These are phyloP conservation scores for Capsicum rhomboideum DNA, from an alignment of 257 asterid genomes.

Conservation along the genomic window DNA sequence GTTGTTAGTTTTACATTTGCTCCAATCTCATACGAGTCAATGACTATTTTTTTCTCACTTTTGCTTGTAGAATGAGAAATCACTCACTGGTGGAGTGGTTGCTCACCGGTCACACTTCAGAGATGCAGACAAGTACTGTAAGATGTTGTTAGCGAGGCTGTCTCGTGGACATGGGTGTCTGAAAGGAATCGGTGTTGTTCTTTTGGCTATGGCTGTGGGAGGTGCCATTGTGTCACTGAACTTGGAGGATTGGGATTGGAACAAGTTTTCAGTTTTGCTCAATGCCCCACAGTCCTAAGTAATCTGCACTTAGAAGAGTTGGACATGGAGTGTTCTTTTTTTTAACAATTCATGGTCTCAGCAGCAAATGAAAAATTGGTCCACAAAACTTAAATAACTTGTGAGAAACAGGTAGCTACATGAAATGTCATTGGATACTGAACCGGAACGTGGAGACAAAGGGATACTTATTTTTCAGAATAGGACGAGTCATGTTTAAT, in stretches of 20 bases:
- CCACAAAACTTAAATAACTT: background rate
- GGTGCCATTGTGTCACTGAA: slow-evolving; percentile 34
- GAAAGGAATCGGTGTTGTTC: slow-evolving; percentile 27
- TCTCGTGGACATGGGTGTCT: slow-evolving; percentile 46
- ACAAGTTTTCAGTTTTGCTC: slow-evolving; percentile 20
- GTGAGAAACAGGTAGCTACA: background rate
- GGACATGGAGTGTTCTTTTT: background rate
- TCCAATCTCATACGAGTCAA: background rate
- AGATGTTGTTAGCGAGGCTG: slow-evolving; percentile 34
- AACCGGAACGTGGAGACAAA: background rate
- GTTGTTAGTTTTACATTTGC: background rate
- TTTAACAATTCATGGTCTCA: background rate
- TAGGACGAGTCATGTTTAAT: background rate
- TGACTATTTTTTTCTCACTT: background rate
- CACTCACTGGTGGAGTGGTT: slow-evolving; percentile 42
- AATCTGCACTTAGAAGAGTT: slow-evolving; percentile 25
- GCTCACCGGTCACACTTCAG: slow-evolving; percentile 28
- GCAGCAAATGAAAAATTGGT: background rate
- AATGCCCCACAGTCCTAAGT: slow-evolving; percentile 49
- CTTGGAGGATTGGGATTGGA: slow-evolving; percentile 43
- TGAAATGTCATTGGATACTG: background rate
- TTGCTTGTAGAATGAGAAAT: slow-evolving; percentile 56
- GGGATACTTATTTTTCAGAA: background rate
- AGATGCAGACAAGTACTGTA: slow-evolving; percentile 69
- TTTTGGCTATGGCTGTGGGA: slow-evolving; percentile 40